A percentile compares a stretch with the other conserved stretches of the same genome.
These are phyloP conservation scores for Globisporangium takayamanum DNA, from an alignment of 352 stramenopile species.

Conservation along the genomic window DNA sequence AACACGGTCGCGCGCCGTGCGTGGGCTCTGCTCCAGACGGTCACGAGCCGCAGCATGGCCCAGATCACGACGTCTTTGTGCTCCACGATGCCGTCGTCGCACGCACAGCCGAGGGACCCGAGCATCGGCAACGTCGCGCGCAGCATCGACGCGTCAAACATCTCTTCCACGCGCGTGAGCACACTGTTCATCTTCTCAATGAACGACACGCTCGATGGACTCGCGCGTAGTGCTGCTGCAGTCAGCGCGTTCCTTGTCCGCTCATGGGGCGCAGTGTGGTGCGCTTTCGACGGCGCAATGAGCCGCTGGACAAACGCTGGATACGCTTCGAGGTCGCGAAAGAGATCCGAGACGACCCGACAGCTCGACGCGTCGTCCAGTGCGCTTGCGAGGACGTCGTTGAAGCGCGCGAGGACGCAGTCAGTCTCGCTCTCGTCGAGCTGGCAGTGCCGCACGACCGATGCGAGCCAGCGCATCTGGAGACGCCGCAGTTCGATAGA, in stretches of 20 bases:
- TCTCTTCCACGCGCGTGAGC: constrained; percentile 28
- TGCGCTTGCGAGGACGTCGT: constrained; percentile 1
- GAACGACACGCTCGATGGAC: constrained; percentile 8
- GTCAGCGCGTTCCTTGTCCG: background rate
- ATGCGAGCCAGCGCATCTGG: constrained; percentile 25
- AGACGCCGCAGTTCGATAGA: constrained; percentile 17
- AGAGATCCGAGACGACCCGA: constrained; percentile 10
- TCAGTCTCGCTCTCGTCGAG: constrained; percentile 20
- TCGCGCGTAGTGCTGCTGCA: background rate
- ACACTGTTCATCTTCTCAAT: constrained; percentile 30
- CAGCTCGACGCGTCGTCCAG: constrained; percentile 4
- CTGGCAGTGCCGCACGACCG: constrained; percentile 36
- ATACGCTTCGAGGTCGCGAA: constrained; percentile 3
- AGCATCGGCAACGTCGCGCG: constrained; percentile 21
- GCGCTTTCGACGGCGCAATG: constrained; percentile 21
- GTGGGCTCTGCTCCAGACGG: constrained; percentile 45
- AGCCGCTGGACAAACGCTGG: constrained; percentile 20
- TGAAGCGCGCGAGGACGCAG: constrained; percentile 20
- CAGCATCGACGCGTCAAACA: constrained; percentile 17
- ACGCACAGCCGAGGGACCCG: constrained; percentile 38
- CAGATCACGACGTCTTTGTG: constrained; percentile 40
- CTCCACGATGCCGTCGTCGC: constrained; percentile 20
- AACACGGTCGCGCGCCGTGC: constrained; percentile 17
- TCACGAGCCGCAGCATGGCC: constrained; percentile 41
- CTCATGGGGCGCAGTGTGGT: background rate